Percentiles rank a stretch among this genome's conserved stretches.
phyloP scores from a whole-genome alignment of 768 basidiomycete species.

The Agrocybe chaxingu region DNA sequence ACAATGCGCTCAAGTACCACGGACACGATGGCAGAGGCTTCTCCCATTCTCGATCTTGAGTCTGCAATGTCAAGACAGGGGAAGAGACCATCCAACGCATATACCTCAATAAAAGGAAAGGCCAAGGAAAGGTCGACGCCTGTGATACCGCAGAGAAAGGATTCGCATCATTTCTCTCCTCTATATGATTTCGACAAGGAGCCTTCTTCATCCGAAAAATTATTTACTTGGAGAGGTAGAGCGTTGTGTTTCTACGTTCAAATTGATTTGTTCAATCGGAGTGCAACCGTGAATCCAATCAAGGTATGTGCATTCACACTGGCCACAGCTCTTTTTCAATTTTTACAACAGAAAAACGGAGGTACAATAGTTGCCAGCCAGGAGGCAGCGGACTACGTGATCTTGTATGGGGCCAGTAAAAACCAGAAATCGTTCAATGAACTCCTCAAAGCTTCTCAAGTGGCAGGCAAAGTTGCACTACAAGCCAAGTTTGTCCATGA shows the following conservation, averaged over 20 bases:
- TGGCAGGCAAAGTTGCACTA: constrained; percentile 44
- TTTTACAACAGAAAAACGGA: constrained; percentile 52
- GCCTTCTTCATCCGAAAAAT: constrained; percentile 17
- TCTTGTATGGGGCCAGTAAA: constrained; percentile 48
- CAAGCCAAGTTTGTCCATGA: constrained; percentile 50
- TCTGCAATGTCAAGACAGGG: no score
- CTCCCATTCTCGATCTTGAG: no score
- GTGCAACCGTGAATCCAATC: constrained; percentile 47
- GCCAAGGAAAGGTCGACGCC: no score
- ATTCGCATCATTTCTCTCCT: not conserved
- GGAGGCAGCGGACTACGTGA: constrained; percentile 56
- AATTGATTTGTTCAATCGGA: constrained; percentile 58
- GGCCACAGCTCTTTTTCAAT: not conserved
- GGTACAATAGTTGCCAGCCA: constrained; percentile 55
- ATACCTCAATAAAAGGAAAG: no score
- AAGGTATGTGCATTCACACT: constrained; percentile 43
- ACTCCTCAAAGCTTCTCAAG: constrained; percentile 32
- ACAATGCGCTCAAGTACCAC: not conserved
- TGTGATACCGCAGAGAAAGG: not conserved
- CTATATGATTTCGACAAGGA: not conserved
- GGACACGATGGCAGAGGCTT: no score
- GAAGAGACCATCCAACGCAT: no score
- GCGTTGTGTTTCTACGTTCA: constrained; percentile 62
- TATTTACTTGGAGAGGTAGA: constrained; percentile 45
- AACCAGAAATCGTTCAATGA: constrained; percentile 41